These are phyloP conservation scores for Botryotinia convoluta DNA, from an alignment of 2,329 filamentous ascomycete species.

Conservation along the genomic window DNA sequence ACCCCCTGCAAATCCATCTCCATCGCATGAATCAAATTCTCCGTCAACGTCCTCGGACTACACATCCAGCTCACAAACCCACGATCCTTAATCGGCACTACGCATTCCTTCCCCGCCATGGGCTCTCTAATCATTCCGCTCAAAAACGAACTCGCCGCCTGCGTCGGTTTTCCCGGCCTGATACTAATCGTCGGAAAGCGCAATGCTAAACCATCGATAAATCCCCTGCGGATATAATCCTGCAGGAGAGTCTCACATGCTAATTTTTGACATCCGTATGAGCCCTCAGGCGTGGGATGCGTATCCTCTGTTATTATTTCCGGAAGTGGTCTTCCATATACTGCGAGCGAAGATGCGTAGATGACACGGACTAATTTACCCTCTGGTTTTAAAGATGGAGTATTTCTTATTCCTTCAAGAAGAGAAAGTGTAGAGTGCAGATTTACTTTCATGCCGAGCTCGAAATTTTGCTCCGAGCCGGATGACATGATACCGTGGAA, in stretches of 20 bases:
- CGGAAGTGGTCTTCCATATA: constrained; percentile 56
- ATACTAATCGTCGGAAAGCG: constrained; percentile 62
- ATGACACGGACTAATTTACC: constrained; percentile 48
- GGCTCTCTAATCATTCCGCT: constrained; percentile 62
- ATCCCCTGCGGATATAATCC: constrained; percentile 54
- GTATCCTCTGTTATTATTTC: constrained; percentile 45
- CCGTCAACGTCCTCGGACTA: constrained; percentile 51
- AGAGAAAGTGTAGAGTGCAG: constrained; percentile 54
- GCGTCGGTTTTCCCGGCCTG: constrained; percentile 57
- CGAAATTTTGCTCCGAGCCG: constrained; percentile 57
- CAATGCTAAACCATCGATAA: constrained; percentile 56
- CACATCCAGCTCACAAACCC: constrained; percentile 53
- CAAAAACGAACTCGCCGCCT: constrained; percentile 59
- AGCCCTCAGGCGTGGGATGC: constrained; percentile 53
- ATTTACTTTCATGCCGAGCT: constrained; percentile 55
- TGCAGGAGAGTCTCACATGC: constrained; percentile 59
- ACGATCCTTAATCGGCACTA: constrained; percentile 52
- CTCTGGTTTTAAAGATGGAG: constrained; percentile 30
- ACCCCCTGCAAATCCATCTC: constrained; percentile 43
- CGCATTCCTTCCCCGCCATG: constrained; percentile 51
- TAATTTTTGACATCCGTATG: constrained; percentile 61
- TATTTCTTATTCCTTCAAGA: constrained; percentile 49
- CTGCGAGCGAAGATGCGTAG: constrained; percentile 58
- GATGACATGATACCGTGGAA: constrained; percentile 65
- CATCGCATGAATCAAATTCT: constrained; percentile 50